Percentiles rank a stretch among this genome's conserved stretches.
phyloP scores from a whole-genome alignment of 2,329 filamentous ascomycete genomes.

The Botrytis porri region DNA sequence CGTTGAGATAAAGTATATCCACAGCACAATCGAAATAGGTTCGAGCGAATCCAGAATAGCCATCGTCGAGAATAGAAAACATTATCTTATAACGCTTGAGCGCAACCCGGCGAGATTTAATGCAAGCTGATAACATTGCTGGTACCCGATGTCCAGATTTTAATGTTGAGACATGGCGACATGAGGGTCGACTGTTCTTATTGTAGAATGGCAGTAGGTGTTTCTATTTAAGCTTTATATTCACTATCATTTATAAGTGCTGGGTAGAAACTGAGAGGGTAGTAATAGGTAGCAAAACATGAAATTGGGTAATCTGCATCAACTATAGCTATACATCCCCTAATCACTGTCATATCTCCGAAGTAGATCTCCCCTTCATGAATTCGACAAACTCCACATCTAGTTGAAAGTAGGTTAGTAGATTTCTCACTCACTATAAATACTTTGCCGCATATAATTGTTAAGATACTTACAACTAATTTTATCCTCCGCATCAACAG shows the following conservation, averaged over 20 bases:
- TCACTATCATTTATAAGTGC: neutral
- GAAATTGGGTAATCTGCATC: neutral
- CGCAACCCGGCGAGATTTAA: neutral
- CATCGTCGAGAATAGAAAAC: neutral
- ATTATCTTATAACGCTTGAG: neutral
- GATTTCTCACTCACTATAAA: neutral
- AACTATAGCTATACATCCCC: neutral
- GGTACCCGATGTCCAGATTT: neutral
- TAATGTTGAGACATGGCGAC: neutral
- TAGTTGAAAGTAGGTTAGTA: slow-evolving; percentile 23
- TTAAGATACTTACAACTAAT: slow-evolving; percentile 39
- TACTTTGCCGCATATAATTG: rapidly evolving
- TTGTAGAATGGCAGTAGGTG: neutral
- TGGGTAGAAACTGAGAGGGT: neutral
- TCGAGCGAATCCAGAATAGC: neutral
- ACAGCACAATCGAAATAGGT: neutral
- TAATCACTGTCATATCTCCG: slow-evolving; percentile 21
- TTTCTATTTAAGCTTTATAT: neutral
- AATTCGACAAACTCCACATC: slow-evolving; percentile 40
- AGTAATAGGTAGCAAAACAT: neutral
- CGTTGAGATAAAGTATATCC: neutral
- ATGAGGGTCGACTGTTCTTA: neutral
- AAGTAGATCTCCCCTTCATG: slow-evolving; percentile 34
- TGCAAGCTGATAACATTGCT: neutral
- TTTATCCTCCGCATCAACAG: slow-evolving; percentile 40